These are phyloP conservation scores for Talaromyces trachyspermus DNA, from an alignment of 495 filamentous ascomycete species.

Conservation along the genomic window DNA sequence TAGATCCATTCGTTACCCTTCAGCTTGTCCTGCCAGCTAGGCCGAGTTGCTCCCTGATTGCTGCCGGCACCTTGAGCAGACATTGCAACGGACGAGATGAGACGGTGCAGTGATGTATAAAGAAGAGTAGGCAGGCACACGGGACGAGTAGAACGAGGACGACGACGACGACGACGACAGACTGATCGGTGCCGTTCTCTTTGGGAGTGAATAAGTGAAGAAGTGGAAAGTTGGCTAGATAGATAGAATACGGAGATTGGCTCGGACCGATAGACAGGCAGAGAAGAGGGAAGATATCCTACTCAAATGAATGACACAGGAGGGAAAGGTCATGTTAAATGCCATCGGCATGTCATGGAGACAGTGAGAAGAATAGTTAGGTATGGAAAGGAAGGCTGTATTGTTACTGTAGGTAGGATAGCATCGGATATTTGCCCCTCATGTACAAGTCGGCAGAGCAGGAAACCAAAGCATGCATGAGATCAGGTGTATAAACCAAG, in stretches of 20 bases:
- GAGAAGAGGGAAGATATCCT: conserved; percentile 5
- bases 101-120: too few species aligned
- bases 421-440: conserved; percentile 3
- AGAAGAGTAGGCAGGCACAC: too few species aligned
- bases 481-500: neutral
- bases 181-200: too few species aligned
- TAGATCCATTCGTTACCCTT: conserved; percentile 31
- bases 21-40: conserved; percentile 47
- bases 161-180: too few species aligned
- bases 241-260: neutral
- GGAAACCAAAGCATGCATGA: neutral
- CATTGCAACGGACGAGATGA: conserved; percentile 19
- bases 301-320: conserved; percentile 8
- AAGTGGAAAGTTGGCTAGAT: too few species aligned
- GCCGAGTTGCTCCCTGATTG: conserved; percentile 16
- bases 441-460: conserved; percentile 3
- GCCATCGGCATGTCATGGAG: conserved; percentile 1
- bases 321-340: conserved; percentile 7
- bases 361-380: neutral
- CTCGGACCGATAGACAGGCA: too few species aligned
- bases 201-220: too few species aligned
- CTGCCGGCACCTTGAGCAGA: conserved; percentile 18
- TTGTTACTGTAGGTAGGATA: conserved; percentile 1
- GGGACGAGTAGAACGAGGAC: neutral
- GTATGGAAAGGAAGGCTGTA: neutral